Percentiles rank a stretch among this genome's conserved stretches.
These are phyloP conservation scores for Capsella bursapastoris DNA, from an alignment of 345 rosid species.

Conservation along the genomic window DNA sequence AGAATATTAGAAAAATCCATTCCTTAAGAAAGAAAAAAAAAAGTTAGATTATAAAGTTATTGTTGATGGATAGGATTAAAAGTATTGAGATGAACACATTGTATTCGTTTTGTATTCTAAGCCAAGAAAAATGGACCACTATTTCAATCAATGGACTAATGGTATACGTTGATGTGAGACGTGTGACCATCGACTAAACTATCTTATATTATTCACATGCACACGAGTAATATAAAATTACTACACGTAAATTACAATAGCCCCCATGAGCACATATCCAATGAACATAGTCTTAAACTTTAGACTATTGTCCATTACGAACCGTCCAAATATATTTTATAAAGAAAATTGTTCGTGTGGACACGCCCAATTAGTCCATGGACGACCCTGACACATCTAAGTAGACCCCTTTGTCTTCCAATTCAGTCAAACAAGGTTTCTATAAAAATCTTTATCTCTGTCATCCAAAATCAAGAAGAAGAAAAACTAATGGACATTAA, in stretches of 20 bases:
- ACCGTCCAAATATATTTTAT: too few relatives aligned
- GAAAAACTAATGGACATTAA: constrained; percentile 27
- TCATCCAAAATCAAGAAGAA: not conserved
- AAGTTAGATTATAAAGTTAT: constrained; percentile 2
- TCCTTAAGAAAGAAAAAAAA: not conserved
- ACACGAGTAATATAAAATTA: not conserved
- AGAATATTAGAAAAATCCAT: not conserved
- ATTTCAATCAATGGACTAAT: constrained; percentile 2
- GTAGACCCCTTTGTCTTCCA: not conserved
- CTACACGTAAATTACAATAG: not conserved
- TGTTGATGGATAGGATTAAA: constrained; percentile 7
- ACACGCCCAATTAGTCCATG: too few relatives aligned
- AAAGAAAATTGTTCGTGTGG: too few relatives aligned
- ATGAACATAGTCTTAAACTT: too few relatives aligned
- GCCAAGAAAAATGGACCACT: not conserved
- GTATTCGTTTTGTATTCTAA: not conserved
- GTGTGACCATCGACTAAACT: constrained; percentile 14
- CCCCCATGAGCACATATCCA: too few relatives aligned
- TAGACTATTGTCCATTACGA: too few relatives aligned
- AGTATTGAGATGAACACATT: constrained; percentile 10
- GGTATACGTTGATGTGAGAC: not conserved
- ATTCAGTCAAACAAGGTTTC: constrained; percentile 7
- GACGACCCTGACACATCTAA: not conserved
- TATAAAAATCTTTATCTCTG: not conserved
- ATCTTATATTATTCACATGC: constrained; percentile 19